Conservation (phyloP, 2,329 filamentous ascomycete genomes). For the Colletotrichum graminicola region DNA sequence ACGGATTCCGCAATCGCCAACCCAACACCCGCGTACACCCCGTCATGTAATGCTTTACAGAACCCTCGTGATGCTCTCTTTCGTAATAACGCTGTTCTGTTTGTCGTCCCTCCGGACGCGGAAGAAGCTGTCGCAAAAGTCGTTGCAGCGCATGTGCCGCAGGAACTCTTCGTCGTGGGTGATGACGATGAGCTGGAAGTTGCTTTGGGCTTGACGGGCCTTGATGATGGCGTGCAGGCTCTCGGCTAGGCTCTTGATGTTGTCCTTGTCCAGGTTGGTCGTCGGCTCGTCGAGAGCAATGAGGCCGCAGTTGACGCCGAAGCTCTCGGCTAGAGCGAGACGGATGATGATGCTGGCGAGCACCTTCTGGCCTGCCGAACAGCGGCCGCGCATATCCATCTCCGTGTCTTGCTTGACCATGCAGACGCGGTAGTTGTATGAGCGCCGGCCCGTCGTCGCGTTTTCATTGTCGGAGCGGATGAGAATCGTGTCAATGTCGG, state of each 20-base stretch:
- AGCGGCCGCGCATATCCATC: constrained; percentile 99
- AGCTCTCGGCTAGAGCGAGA: constrained; percentile 94
- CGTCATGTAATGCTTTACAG: constrained; percentile 46
- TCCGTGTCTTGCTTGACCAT: constrained; percentile 98
- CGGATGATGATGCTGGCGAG: constrained; percentile 98
- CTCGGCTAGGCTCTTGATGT: constrained; percentile 89
- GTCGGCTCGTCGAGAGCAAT: constrained; percentile 98
- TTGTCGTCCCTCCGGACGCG: constrained; percentile 84
- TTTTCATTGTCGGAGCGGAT: constrained; percentile 90
- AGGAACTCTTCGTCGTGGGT: constrained; percentile 99
- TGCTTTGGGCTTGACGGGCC: constrained; percentile 83
- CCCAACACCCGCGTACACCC: not conserved
- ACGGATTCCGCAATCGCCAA: not conserved
- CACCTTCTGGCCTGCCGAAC: constrained; percentile 96
- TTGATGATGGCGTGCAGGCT: constrained; percentile 90
- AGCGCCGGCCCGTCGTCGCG: constrained; percentile 76
- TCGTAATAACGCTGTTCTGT: constrained; percentile 89
- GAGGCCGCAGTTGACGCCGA: constrained; percentile 94
- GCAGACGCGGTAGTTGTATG: constrained; percentile 96
- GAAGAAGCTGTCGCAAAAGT: constrained; percentile 94
- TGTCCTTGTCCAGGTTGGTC: constrained; percentile 95
- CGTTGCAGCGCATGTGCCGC: constrained; percentile 90
- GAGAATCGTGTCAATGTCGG: constrained; percentile 95
- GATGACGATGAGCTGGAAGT: constrained; percentile 98
- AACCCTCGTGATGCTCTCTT: constrained; percentile 70